Evolutionary conservation across 495 filamentous ascomycete genomes (phyloP).

Genomic region (Penicillium fimorum): DNA sequence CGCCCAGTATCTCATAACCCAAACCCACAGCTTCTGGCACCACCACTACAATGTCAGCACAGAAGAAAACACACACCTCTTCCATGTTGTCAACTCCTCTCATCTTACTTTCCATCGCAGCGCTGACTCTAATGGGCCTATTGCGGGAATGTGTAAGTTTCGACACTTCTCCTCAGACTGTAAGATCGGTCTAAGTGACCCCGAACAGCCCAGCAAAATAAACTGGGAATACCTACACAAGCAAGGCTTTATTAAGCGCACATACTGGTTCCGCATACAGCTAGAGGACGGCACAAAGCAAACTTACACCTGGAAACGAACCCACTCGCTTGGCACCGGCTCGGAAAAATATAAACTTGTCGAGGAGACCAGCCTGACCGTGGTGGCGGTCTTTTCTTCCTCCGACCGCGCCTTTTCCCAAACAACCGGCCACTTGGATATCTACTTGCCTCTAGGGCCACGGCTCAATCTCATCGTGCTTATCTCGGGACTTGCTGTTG

Average conservation of each 20-base stretch:
- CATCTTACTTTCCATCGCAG: slow-evolving; percentile 36
- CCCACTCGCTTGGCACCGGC: slow-evolving; percentile 25
- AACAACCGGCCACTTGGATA: slow-evolving; percentile 19
- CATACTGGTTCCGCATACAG: slow-evolving; percentile 30
- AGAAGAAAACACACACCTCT: slow-evolving; percentile 20
- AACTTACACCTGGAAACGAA: slow-evolving; percentile 37
- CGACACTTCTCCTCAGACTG: slow-evolving; percentile 34
- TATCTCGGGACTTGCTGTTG: slow-evolving; percentile 23
- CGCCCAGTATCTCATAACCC: slow-evolving; percentile 24
- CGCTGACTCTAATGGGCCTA: slow-evolving; percentile 23
- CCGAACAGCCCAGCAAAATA: slow-evolving; percentile 16
- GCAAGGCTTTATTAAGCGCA: slow-evolving; percentile 17
- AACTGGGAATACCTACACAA: slow-evolving; percentile 30
- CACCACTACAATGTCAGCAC: slow-evolving; percentile 31
- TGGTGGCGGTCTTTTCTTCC: slow-evolving; percentile 33
- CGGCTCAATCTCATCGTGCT: slow-evolving; percentile 24
- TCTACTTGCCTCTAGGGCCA: slow-evolving; percentile 19
- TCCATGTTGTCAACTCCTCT: slow-evolving; percentile 31
- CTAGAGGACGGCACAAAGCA: slow-evolving; percentile 6
- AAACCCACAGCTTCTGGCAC: slow-evolving; percentile 25
- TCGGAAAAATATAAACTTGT: slow-evolving; percentile 32
- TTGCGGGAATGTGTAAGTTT: slow-evolving; percentile 34
- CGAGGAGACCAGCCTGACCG: slow-evolving; percentile 23
- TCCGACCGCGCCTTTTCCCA: slow-evolving; percentile 17
- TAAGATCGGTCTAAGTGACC: slow-evolving; percentile 35